Evolutionary conservation across 2,329 filamentous ascomycete species (phyloP).

Genomic region (Moelleriella libera): DNA sequence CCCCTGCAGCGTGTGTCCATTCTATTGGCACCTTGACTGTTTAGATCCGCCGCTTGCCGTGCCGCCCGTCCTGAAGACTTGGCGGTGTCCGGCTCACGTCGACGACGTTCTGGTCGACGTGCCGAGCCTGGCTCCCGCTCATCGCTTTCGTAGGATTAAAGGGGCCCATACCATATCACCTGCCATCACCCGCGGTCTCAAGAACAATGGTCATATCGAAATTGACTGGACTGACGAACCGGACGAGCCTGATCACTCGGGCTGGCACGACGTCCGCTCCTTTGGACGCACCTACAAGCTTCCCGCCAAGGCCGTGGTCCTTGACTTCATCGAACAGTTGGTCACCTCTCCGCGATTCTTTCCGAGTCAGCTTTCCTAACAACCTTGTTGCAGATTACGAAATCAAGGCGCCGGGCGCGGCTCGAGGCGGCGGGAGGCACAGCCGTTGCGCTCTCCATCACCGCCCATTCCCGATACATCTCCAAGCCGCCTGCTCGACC

Average conservation of each 20-base stretch:
- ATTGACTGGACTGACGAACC: slow-evolving; percentile 46
- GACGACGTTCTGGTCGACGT: slow-evolving; percentile 57
- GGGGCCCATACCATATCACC: slow-evolving; percentile 36
- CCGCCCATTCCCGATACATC: slow-evolving; percentile 8
- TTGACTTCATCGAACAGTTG: slow-evolving; percentile 58
- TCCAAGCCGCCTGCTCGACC: neutral
- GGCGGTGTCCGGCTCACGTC: slow-evolving; percentile 80
- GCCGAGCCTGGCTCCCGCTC: slow-evolving; percentile 43
- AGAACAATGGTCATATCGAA: slow-evolving; percentile 60
- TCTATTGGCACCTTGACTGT: slow-evolving; percentile 88
- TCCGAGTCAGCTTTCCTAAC: neutral
- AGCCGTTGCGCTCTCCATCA: slow-evolving; percentile 14
- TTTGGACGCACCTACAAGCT: slow-evolving; percentile 54
- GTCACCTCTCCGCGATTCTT: slow-evolving; percentile 10
- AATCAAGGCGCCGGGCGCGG: slow-evolving; percentile 24
- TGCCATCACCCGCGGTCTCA: slow-evolving; percentile 45
- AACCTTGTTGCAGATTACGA: slow-evolving; percentile 14
- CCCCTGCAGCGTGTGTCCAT: slow-evolving; percentile 68
- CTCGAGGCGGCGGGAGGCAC: slow-evolving; percentile 14
- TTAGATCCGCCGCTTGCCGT: slow-evolving; percentile 70
- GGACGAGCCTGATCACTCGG: slow-evolving; percentile 37
- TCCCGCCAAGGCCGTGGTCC: slow-evolving; percentile 48
- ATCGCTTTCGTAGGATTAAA: slow-evolving; percentile 48
- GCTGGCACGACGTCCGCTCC: slow-evolving; percentile 42
- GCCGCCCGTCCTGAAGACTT: slow-evolving; percentile 62